A percentile compares a stretch with the other conserved stretches of the same genome.
Conservation (phyloP, 306 rosid genomes). For the Acacia acuminata region DNA sequence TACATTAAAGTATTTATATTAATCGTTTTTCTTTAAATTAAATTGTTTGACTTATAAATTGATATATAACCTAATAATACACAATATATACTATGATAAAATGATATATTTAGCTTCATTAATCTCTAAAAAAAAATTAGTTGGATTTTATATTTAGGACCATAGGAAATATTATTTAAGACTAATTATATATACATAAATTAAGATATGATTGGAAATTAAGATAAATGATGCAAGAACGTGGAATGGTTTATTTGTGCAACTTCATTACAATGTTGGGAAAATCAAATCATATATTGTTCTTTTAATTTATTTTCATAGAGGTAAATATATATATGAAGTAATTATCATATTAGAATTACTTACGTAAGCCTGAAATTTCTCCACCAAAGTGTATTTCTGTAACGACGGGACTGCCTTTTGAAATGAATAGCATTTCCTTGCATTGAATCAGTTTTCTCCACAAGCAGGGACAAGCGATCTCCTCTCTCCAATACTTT, state of each 20-base stretch:
- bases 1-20: too few relatives aligned
- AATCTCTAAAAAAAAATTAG: too few relatives aligned
- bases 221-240: neutral
- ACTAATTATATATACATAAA: too few relatives aligned
- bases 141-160: too few relatives aligned
- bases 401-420: slow-evolving; percentile 83
- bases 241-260: neutral
- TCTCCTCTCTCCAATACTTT: slow-evolving; percentile 94
- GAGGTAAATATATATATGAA: too few relatives aligned
- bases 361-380: slow-evolving; percentile 85
- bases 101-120: rapidly evolving
- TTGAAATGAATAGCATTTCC: slow-evolving; percentile 77
- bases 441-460: slow-evolving; percentile 84
- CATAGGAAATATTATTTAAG: too few relatives aligned
- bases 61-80: too few relatives aligned
- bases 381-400: slow-evolving; percentile 85
- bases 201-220: neutral
- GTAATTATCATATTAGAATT: neutral
- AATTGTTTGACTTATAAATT: too few relatives aligned
- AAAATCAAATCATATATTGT: too few relatives aligned
- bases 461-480: slow-evolving; percentile 83
- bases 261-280: neutral
- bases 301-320: too few relatives aligned
- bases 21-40: too few relatives aligned
- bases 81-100: too few relatives aligned